Percentiles rank a stretch among this genome's conserved stretches.
Evolutionary conservation across 2,329 filamentous ascomycete species (phyloP).

Genomic region (Epichloe typhina): DNA sequence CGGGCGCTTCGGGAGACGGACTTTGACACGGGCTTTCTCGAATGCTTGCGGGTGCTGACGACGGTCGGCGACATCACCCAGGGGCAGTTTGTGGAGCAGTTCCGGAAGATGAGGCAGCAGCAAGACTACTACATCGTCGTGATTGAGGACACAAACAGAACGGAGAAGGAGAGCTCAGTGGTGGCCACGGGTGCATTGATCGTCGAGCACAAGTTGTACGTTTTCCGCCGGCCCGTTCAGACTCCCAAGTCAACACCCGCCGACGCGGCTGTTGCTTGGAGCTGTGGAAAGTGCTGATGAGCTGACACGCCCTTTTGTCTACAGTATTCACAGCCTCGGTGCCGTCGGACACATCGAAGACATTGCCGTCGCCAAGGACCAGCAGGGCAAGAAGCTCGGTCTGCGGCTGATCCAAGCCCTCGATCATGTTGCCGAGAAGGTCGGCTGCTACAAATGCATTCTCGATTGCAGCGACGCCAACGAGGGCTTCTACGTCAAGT

Average conservation of each 20-base stretch:
- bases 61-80: constrained; percentile 79
- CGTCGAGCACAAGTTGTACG: constrained; percentile 87
- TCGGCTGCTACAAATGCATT: constrained; percentile 95
- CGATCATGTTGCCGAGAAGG: constrained; percentile 73
- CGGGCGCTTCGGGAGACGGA: constrained; percentile 69
- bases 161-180: constrained; percentile 43
- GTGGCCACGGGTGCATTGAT: constrained; percentile 87
- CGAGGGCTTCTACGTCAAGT: constrained; percentile 97
- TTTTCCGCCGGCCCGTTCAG: constrained; percentile 9
- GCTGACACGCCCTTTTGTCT: constrained; percentile 10
- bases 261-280: neutral
- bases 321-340: constrained; percentile 65
- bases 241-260: too few species aligned
- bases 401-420: constrained; percentile 87
- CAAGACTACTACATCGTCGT: constrained; percentile 79
- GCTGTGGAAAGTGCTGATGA: too few species aligned
- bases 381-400: constrained; percentile 95
- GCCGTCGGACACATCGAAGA: constrained; percentile 94
- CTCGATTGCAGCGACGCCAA: constrained; percentile 93
- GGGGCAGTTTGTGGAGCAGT: constrained; percentile 64
- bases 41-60: constrained; percentile 81
- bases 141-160: constrained; percentile 55
- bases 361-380: constrained; percentile 86
- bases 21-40: constrained; percentile 72
- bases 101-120: constrained; percentile 64